These are phyloP conservation scores for Brassica juncea DNA, from an alignment of 345 rosid species.

Conservation along the genomic window DNA sequence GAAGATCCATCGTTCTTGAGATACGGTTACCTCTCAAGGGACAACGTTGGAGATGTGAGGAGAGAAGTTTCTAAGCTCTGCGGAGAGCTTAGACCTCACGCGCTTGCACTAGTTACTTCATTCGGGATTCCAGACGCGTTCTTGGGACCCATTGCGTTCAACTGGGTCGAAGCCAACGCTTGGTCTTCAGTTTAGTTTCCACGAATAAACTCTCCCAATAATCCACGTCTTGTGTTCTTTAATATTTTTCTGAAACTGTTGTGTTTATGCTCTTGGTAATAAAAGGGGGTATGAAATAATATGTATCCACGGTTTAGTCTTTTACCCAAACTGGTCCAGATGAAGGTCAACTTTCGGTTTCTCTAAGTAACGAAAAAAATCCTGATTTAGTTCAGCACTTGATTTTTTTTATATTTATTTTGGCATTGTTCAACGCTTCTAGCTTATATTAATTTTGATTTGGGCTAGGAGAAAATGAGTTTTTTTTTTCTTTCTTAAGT, in stretches of 20 bases:
- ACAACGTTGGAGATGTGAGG: constrained; percentile 61
- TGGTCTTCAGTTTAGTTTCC: constrained; percentile 58
- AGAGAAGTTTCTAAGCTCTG: constrained; percentile 70
- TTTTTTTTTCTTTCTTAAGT: too few species aligned
- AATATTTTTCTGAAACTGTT: background rate
- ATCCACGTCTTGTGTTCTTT: background rate
- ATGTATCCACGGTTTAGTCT: constrained; percentile 9
- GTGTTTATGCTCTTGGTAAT: constrained; percentile 7
- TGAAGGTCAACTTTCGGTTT: too few species aligned
- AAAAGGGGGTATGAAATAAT: constrained; percentile 12
- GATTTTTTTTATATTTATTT: too few species aligned
- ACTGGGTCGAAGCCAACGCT: constrained; percentile 88
- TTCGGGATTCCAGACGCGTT: constrained; percentile 79
- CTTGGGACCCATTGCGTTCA: constrained; percentile 78
- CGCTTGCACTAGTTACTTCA: constrained; percentile 72
- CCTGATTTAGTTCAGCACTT: too few species aligned
- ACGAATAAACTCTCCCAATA: background rate
- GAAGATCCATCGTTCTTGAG: constrained; percentile 78
- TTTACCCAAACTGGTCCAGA: background rate
- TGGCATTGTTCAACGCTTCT: too few species aligned
- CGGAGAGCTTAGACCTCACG: constrained; percentile 75
- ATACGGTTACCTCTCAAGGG: constrained; percentile 66
- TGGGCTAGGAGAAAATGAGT: too few species aligned
- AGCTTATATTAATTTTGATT: too few species aligned
- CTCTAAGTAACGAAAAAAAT: too few species aligned